Conservation (phyloP, 2,329 filamentous ascomycete species). For the Uncinocarpus reesii region DNA sequence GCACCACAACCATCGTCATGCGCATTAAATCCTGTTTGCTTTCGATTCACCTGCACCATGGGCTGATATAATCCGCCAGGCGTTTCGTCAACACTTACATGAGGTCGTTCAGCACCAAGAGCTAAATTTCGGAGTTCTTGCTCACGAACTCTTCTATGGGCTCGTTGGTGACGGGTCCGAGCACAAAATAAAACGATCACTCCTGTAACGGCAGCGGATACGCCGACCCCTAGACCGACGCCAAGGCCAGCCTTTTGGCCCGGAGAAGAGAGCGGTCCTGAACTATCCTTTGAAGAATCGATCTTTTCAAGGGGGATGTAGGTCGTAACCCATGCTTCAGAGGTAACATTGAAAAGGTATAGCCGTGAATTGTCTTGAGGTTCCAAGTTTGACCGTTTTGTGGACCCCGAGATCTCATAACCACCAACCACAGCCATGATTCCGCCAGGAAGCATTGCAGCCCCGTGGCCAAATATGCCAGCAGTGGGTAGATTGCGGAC, state of each 20-base stretch:
- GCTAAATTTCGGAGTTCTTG: slow-evolving; percentile 46
- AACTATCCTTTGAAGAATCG: slow-evolving; percentile 17
- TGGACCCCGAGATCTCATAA: slow-evolving; percentile 40
- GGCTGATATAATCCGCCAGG: slow-evolving; percentile 21
- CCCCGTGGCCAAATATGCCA: slow-evolving; percentile 53
- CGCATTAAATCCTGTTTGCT: background rate
- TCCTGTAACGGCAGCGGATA: slow-evolving; percentile 42
- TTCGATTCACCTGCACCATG: slow-evolving; percentile 17
- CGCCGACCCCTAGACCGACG: slow-evolving; percentile 54
- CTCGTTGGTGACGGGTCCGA: slow-evolving; percentile 34
- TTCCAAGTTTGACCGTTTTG: slow-evolving; percentile 29
- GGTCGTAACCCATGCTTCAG: slow-evolving; percentile 47
- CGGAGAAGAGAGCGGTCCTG: slow-evolving; percentile 22
- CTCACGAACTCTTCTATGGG: slow-evolving; percentile 38
- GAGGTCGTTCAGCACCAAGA: slow-evolving; percentile 41
- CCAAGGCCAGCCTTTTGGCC: slow-evolving; percentile 50
- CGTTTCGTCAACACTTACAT: slow-evolving; percentile 33
- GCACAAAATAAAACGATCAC: slow-evolving; percentile 43
- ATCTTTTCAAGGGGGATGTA: slow-evolving; percentile 43
- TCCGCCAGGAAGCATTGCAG: slow-evolving; percentile 50
- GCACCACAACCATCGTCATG: slow-evolving; percentile 10
- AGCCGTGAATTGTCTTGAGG: slow-evolving; percentile 36
- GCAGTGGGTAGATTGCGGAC: slow-evolving; percentile 34
- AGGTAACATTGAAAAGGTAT: slow-evolving; percentile 53
- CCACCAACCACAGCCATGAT: slow-evolving; percentile 54